phyloP scores from a whole-genome alignment of 2,329 filamentous ascomycete genomes.

The Amauroascus verrucosus region DNA sequence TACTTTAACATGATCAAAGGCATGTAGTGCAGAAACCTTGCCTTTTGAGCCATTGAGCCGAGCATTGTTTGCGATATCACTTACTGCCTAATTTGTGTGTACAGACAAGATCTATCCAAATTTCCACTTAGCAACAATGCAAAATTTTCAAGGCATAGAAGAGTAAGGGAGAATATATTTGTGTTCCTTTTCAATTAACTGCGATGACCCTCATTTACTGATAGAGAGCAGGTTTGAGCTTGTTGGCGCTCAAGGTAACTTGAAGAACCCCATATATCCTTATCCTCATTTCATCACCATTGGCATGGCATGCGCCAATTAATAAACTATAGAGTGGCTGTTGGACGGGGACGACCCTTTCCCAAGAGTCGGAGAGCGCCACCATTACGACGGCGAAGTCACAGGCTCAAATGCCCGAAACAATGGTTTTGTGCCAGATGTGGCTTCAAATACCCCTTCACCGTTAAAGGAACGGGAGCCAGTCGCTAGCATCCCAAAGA shows the following conservation, averaged over 20 bases:
- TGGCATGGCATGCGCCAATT: background rate
- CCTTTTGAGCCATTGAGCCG: too few species aligned
- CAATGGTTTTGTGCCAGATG: too few species aligned
- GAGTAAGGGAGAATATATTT: conserved; percentile 7
- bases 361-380: background rate
- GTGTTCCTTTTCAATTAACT: background rate
- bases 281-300: background rate
- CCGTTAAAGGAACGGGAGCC: background rate
- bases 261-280: background rate
- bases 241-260: conserved; percentile 11
- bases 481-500: background rate
- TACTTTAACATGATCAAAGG: too few species aligned
- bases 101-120: too few species aligned
- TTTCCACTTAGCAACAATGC: too few species aligned
- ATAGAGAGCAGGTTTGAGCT: conserved; percentile 11
- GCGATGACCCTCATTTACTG: conserved; percentile 5
- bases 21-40: too few species aligned
- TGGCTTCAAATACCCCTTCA: too few species aligned
- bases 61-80: too few species aligned
- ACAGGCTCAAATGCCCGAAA: too few species aligned
- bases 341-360: conserved; percentile 3
- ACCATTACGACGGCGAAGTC: too few species aligned
- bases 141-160: conserved; percentile 7
- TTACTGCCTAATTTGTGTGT: too few species aligned
- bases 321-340: conserved; percentile 9